These are phyloP conservation scores for Vigna reflexopilosa DNA, from an alignment of 306 rosid genomes.

Conservation along the genomic window DNA sequence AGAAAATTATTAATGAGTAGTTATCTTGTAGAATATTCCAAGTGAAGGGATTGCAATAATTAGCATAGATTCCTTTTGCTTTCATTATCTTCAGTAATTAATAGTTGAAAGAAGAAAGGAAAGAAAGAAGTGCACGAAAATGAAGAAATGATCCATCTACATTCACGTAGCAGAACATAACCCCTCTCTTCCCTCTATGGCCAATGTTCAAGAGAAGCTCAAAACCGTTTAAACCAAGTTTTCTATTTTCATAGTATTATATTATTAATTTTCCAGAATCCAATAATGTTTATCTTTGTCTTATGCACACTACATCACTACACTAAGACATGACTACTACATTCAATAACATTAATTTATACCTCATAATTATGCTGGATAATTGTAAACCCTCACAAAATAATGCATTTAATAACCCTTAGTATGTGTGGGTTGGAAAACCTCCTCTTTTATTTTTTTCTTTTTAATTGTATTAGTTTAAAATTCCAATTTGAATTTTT, in stretches of 20 bases:
- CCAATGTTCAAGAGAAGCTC: not conserved
- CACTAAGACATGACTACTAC: too few species aligned
- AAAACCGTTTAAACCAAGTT: not conserved
- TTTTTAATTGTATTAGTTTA: too few species aligned
- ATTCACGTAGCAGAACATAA: not conserved
- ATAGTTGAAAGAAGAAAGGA: not conserved
- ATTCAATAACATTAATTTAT: too few species aligned
- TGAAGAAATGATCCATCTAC: not conserved
- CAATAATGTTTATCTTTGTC: not conserved
- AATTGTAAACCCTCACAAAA: too few species aligned
- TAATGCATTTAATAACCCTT: not conserved
- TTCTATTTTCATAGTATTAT: too few species aligned
- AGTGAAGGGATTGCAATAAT: not conserved
- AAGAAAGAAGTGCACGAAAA: not conserved
- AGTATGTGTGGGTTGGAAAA: not conserved
- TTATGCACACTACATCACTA: not conserved
- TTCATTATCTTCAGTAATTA: not conserved
- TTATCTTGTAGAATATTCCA: not conserved
- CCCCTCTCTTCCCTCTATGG: not conserved
- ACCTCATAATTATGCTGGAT: too few species aligned
- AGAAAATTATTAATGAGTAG: too few species aligned
- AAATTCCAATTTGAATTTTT: too few species aligned
- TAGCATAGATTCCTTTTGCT: not conserved
- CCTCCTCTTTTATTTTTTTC: too few species aligned
- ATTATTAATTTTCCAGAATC: too few species aligned